These are phyloP conservation scores for Diaporthe australafricana DNA, from an alignment of 2,329 filamentous ascomycete genomes.

Conservation along the genomic window DNA sequence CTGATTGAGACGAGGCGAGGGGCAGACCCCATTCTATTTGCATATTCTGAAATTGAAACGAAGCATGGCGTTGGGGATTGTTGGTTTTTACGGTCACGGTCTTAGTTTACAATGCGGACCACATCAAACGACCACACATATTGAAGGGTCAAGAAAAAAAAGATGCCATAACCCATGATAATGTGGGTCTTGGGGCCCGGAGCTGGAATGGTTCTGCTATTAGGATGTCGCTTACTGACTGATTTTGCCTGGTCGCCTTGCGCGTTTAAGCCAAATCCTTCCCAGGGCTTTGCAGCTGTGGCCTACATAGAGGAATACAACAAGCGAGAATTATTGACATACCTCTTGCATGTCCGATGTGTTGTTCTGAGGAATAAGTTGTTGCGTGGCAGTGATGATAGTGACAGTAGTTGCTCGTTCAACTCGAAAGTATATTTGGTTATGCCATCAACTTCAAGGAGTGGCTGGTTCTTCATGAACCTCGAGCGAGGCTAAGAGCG, in stretches of 20 bases:
- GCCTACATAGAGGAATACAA: constrained; percentile 29
- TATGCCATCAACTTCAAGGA: neutral
- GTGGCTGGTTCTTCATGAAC: neutral
- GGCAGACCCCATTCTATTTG: constrained; percentile 14
- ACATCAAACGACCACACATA: neutral
- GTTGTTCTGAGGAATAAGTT: neutral
- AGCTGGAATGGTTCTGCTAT: constrained; percentile 19
- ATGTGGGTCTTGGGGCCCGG: neutral
- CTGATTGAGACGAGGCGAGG: constrained; percentile 3
- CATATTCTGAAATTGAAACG: constrained; percentile 33
- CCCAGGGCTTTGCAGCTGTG: neutral
- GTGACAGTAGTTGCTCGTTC: neutral
- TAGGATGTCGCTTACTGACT: neutral
- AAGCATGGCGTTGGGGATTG: constrained; percentile 35
- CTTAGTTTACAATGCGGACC: neutral
- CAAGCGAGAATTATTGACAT: constrained; percentile 13
- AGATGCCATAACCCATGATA: constrained; percentile 15
- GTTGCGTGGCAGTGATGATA: neutral
- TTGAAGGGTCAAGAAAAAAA: constrained; percentile 8
- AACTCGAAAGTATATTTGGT: too few relatives aligned
- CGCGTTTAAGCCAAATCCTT: neutral
- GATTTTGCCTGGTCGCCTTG: neutral
- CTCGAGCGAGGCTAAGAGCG: neutral
- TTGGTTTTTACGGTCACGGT: constrained; percentile 9
- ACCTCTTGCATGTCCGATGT: neutral